phyloP scores from a whole-genome alignment of 2,329 filamentous ascomycete species.

The Diplodia mutila region DNA sequence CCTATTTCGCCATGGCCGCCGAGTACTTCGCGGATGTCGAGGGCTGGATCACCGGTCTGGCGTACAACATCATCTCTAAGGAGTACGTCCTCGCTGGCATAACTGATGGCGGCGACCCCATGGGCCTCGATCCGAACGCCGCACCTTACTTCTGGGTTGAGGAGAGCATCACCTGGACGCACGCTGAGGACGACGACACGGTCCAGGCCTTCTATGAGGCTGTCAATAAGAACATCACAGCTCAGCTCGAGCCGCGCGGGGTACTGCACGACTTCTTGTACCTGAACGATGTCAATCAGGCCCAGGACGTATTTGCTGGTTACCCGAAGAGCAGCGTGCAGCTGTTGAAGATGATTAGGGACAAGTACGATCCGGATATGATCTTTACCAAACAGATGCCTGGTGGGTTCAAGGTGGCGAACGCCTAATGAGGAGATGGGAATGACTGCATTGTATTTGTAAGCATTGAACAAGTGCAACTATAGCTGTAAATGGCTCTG shows the following conservation, averaged over 20 bases:
- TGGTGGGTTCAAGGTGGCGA: constrained; percentile 31
- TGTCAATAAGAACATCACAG: constrained; percentile 13
- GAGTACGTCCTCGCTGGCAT: background rate
- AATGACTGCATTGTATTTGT: too few species aligned
- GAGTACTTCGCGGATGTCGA: background rate
- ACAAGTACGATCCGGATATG: constrained; percentile 37
- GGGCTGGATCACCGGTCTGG: background rate
- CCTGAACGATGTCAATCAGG: constrained; percentile 36
- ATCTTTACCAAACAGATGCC: constrained; percentile 31
- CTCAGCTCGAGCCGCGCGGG: background rate
- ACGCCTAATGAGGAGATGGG: background rate
- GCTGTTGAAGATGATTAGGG: constrained; percentile 35
- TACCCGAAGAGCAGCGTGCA: constrained; percentile 38
- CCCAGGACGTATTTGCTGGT: constrained; percentile 34
- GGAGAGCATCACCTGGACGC: constrained; percentile 29
- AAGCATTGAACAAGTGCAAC: too few species aligned
- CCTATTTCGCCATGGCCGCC: constrained; percentile 9
- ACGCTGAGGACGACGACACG: constrained; percentile 25
- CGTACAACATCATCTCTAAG: constrained; percentile 5
- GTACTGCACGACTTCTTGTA: constrained; percentile 24
- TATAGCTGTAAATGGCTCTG: too few species aligned
- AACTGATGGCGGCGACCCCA: constrained; percentile 30
- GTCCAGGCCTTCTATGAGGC: constrained; percentile 6
- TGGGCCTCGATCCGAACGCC: constrained; percentile 24
- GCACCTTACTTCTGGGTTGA: constrained; percentile 32